Percentiles rank a stretch among this genome's conserved stretches.
Conservation (phyloP, 2,329 filamentous ascomycete species). For the Raffaelea albimanens region DNA sequence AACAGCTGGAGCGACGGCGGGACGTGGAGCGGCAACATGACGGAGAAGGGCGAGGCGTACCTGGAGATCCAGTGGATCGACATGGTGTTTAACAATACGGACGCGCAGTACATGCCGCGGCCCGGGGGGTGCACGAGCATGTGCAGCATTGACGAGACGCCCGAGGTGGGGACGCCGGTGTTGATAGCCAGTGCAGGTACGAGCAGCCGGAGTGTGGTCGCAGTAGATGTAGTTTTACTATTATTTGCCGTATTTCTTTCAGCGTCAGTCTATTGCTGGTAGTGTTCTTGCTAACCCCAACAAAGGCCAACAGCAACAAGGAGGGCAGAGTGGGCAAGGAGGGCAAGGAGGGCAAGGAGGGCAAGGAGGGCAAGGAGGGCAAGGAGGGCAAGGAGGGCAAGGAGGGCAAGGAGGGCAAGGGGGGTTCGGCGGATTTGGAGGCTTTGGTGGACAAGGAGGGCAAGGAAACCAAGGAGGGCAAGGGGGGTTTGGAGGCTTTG, state of each 20-base stretch:
- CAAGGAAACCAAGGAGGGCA: no score
- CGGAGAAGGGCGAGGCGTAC: slow-evolving; percentile 26
- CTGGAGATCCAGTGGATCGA: slow-evolving; percentile 45
- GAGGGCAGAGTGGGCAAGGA: not conserved
- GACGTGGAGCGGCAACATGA: slow-evolving; percentile 39
- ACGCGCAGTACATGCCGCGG: slow-evolving; percentile 13
- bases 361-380: not conserved
- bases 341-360: not conserved
- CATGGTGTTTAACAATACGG: slow-evolving; percentile 32
- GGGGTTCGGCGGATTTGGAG: not conserved
- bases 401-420: not conserved
- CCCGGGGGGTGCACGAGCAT: slow-evolving; percentile 20
- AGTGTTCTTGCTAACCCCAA: no score
- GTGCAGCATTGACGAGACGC: slow-evolving; percentile 29
- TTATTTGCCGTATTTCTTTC: no score
- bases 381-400: not conserved
- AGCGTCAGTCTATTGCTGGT: no score
- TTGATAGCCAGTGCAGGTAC: slow-evolving; percentile 14
- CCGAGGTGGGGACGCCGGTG: slow-evolving; percentile 24
- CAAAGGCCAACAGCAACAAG: no score
- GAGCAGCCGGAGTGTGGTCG: no score
- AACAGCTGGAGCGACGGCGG: slow-evolving; percentile 46
- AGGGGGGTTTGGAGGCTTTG: not conserved
- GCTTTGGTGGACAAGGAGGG: not conserved
- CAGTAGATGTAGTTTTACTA: no score